Evolutionary conservation across 306 rosid species (phyloP), one percentile per base, ranked within the genome.

Genomic region (Crataegus laevigata): DNA sequence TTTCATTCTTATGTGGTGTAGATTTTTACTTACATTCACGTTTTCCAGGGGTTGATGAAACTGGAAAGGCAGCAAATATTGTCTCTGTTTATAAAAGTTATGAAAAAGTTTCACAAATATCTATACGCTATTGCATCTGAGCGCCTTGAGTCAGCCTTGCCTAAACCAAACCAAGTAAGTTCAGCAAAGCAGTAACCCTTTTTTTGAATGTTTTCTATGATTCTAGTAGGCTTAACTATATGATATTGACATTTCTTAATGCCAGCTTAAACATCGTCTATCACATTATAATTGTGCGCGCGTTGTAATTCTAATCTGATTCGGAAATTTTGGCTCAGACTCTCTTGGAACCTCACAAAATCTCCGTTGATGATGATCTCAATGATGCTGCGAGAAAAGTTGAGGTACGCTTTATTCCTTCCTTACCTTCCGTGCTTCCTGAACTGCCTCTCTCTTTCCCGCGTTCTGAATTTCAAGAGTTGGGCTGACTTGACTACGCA

Each of bases 341-440:
- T 82, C 82, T 68, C 28, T 82, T 90, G 88, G 88, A 91, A 85
- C 97, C 98, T 50, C 96, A 86, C 60, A 81, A 83, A n/a, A 79
- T 89, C 75, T 84, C 96, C 30, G 77, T 94, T 45, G 98, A 94
- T 1, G 91, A 91, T 68, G 98, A 94, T 84, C 98, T 94, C 26
- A 67, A 82, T 28, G 78, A 78, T 47, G 98, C 91, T 69, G 97
- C 97, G 60, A 89, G 89, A 83, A 86, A 87, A 89, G 90, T 88
- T 55, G 87, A 86, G 94, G 98, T 94, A 82, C 32, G 68, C 29
- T 70, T 72, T 24, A 0, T 70, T 13, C 38, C 42, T 68, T 67
- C 54, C 54, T 47, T 36, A 36, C 29, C 19, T 54, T 29, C 69
- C 34, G 54, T 40, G 51, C 57, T 72, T 62, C 66, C 32, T 47